Base-by-base conservation (phyloP, 371 early-diverging fungal genomes). In the Apophysomyces sp. region DNA sequence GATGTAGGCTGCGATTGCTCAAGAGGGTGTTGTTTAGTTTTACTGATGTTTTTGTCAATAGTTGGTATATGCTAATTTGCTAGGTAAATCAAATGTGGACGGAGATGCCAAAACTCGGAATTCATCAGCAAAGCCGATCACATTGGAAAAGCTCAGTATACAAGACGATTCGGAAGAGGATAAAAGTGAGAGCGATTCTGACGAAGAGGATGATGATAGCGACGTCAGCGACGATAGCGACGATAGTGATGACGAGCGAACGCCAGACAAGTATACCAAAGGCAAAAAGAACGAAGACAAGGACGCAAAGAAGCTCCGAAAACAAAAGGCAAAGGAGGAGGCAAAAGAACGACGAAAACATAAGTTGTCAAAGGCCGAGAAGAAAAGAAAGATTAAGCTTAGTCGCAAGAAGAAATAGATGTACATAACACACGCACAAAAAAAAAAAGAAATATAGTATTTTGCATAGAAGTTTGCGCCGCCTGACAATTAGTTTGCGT, bases 281-380 rank as follows among this genome's bases (percentile, higher is more conserved):
- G 89, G 91, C 49, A 93, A 89, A 62, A 85, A 91, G 70, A 83
- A 89, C 64, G 94, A 94, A 65, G 94, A 92, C 65, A 92, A 91
- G 73, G 92, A 96, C 6, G 86, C 86, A 5, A 96, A 95, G 74
- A 94, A 89, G 64, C 86, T 88, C 62, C 88, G 93, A 60, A 96
- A 98, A 67, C 81, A 86, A 56, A 86, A 85, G 24, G 86, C 86
- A 31, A 98, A 96, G 75, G 96, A 95, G 59, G 94, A 87, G 56
- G 92, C 92, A 51, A 86, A 94, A 39, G 95, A 95, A 68, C 89
- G 90, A 67, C 85, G 98, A 71, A 94, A 95, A 72, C 88, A 84
- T 65, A 98, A 98, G 81, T 86, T 96, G 15, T 95, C 95, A 26
- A 98, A 98, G 77, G 86, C 94, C 3, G 96, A 94, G 65, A 98